These are phyloP conservation scores for Nepenthes gracilis DNA, from an alignment of 148 eudicot species.

Conservation along the genomic window DNA sequence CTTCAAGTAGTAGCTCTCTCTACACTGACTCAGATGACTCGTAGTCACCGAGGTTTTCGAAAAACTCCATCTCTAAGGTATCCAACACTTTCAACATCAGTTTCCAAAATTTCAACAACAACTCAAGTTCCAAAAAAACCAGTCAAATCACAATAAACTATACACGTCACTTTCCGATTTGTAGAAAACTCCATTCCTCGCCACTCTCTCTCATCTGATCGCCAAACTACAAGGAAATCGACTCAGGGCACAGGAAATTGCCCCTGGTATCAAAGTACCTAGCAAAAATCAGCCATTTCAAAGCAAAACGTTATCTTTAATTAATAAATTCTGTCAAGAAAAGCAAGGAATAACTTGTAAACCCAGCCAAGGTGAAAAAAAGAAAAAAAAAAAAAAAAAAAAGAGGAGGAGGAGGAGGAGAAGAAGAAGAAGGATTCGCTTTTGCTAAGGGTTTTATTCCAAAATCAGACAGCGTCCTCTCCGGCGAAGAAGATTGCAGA, in stretches of 20 bases:
- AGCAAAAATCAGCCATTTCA: too few species aligned
- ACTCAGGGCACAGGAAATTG: too few species aligned
- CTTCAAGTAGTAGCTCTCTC: background rate
- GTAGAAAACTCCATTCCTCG: too few species aligned
- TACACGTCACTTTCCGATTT: too few species aligned
- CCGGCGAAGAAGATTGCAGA: too few species aligned
- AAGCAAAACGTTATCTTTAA: background rate
- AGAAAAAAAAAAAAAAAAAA: background rate
- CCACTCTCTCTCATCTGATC: too few species aligned
- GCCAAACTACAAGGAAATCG: too few species aligned
- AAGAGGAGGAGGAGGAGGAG: too few species aligned
- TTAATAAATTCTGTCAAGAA: background rate
- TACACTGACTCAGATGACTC: slow-evolving; percentile 15
- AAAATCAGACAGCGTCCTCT: too few species aligned
- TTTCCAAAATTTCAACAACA: slow-evolving; percentile 14
- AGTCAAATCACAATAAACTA: background rate
- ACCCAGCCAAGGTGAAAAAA: slow-evolving; percentile 16
- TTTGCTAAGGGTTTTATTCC: slow-evolving; percentile 18
- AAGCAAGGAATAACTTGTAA: slow-evolving; percentile 50
- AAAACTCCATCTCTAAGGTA: background rate
- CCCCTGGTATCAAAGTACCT: too few species aligned
- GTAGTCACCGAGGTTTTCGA: background rate
- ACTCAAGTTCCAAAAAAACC: slow-evolving; percentile 3
- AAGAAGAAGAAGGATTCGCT: slow-evolving; percentile 5
- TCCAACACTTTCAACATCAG: too few species aligned